Percentiles rank a stretch among this genome's conserved stretches.
Evolutionary conservation across 805 yeast genomes (phyloP).

Genomic region (Pichia deserticola): DNA sequence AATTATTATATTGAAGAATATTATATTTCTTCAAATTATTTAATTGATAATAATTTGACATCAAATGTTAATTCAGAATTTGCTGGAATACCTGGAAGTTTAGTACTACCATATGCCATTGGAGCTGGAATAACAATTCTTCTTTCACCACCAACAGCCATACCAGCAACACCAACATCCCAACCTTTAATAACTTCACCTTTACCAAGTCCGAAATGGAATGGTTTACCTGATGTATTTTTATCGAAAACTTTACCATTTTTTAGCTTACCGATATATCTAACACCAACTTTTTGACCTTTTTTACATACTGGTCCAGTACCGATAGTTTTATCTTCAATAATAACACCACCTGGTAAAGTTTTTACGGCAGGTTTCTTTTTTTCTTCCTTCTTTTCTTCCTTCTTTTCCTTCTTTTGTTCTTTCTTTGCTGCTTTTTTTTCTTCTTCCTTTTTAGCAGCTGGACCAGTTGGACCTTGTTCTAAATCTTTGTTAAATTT

Average conservation of each 20-base stretch:
- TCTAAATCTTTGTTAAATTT: slow-evolving; percentile 87
- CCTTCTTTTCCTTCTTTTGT: slow-evolving; percentile 21
- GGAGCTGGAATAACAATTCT: slow-evolving; percentile 92
- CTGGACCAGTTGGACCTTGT: slow-evolving; percentile 71
- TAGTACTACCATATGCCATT: slow-evolving; percentile 92
- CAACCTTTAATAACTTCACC: slow-evolving; percentile 99
- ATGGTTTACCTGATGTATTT: slow-evolving; percentile 96
- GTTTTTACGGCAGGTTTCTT: slow-evolving; percentile 67
- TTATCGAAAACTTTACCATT: slow-evolving; percentile 96
- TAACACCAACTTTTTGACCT: slow-evolving; percentile 88
- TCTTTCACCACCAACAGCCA: slow-evolving; percentile 99
- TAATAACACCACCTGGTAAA: slow-evolving; percentile 84
- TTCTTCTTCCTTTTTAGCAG: slow-evolving; percentile 20
- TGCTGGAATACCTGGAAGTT: slow-evolving; percentile 95
- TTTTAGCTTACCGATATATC: slow-evolving; percentile 96
- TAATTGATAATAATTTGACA: slow-evolving; percentile 84
- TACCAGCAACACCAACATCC: slow-evolving; percentile 98
- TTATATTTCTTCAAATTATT: slow-evolving; percentile 35
- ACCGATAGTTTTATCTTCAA: slow-evolving; percentile 90
- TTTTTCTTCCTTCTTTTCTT: slow-evolving; percentile 21
- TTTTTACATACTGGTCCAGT: slow-evolving; percentile 81
- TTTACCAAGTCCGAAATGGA: slow-evolving; percentile 80
- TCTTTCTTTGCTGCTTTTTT: slow-evolving; percentile 20
- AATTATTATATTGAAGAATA: too few species aligned
- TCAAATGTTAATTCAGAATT: slow-evolving; percentile 95